Evolutionary conservation across 352 stramenopile species (phyloP), one percentile per base, ranked within the genome.

Genomic region (Globisporangium acanthophoron): DNA sequence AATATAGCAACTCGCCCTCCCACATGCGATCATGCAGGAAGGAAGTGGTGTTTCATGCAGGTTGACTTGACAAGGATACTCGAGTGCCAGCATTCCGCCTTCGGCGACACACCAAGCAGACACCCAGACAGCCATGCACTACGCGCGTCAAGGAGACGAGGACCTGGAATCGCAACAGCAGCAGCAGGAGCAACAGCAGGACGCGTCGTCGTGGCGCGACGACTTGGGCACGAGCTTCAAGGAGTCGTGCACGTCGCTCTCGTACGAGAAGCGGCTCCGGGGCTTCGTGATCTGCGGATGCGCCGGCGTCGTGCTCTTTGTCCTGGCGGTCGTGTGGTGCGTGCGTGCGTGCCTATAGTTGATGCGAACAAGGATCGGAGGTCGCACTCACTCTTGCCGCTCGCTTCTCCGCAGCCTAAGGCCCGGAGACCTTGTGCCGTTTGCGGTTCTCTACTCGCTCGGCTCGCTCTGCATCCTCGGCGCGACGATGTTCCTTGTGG

Each of bases 401-500:
- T 41, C 12, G 12, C 37, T 24, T 41, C 6, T 16, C 3, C 24
- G 18, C 44, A 60, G 54, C 20, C 54, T 76, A n/a, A 50, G 59
- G 15, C 57, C 51, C 2, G 52, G 59, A 18, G 65, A 79, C 47
- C 58, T 71, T 11, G 50, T 43, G 6, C 59, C 68, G 9, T 80
- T 80, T 46, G 71, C 62, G 16, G 46, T 78, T 33, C 64, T 71
- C 37, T 85, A 80, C 59, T 88, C 81, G 9, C 29, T 87, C 24
- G 80, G 84, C 11, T 74, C 73, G 20, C 62, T 92, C 35, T 73
- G 64, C 43, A 71, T 74, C 21, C 16, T 68, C 33, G 21, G 29
- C 12, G 56, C 62, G 33, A 86, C 70, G n/a, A 49, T 55, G 56
- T 61, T 61, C 56, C 56, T 61, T 27, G 63, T 71, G 5, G 81